phyloP scores from a whole-genome alignment of 2,329 filamentous ascomycete genomes.

The Alternaria ventricosa region DNA sequence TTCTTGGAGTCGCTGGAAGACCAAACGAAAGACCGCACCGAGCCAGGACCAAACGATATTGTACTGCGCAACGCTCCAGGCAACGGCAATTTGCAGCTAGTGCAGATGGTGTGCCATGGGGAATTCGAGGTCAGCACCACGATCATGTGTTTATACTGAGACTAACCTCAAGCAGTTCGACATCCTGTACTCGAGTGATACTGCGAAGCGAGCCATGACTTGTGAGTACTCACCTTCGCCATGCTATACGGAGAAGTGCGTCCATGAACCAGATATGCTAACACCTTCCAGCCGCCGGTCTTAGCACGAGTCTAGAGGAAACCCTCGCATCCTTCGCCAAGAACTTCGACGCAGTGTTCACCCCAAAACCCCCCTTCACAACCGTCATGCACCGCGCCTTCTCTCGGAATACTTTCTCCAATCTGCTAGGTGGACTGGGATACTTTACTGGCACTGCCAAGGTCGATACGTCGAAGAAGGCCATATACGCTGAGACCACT shows the following conservation, averaged over 20 bases:
- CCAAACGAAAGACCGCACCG: slow-evolving; percentile 55
- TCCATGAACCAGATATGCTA: slow-evolving; percentile 4
- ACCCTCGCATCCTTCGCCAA: slow-evolving; percentile 71
- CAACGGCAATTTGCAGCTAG: slow-evolving; percentile 78
- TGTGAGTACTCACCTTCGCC: slow-evolving; percentile 46
- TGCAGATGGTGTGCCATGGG: slow-evolving; percentile 89
- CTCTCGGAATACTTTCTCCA: slow-evolving; percentile 86
- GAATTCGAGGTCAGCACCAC: slow-evolving; percentile 67
- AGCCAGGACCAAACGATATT: slow-evolving; percentile 42
- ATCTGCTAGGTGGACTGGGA: slow-evolving; percentile 87
- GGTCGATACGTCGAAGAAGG: slow-evolving; percentile 83
- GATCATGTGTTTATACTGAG: background rate
- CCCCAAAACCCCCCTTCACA: slow-evolving; percentile 77
- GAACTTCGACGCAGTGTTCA: slow-evolving; percentile 73
- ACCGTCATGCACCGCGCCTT: slow-evolving; percentile 75
- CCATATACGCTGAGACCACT: slow-evolving; percentile 90
- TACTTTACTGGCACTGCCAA: slow-evolving; percentile 89
- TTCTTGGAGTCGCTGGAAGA: slow-evolving; percentile 65
- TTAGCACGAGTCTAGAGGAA: slow-evolving; percentile 71
- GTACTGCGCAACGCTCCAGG: slow-evolving; percentile 68
- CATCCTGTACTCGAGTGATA: slow-evolving; percentile 83
- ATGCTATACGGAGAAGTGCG: background rate
- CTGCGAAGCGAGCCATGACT: slow-evolving; percentile 61
- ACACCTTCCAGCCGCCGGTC: slow-evolving; percentile 55
- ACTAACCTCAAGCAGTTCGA: slow-evolving; percentile 69